These are phyloP conservation scores for Rhodotorula kratochvilovae DNA, from an alignment of 768 basidiomycete genomes.

Conservation along the genomic window DNA sequence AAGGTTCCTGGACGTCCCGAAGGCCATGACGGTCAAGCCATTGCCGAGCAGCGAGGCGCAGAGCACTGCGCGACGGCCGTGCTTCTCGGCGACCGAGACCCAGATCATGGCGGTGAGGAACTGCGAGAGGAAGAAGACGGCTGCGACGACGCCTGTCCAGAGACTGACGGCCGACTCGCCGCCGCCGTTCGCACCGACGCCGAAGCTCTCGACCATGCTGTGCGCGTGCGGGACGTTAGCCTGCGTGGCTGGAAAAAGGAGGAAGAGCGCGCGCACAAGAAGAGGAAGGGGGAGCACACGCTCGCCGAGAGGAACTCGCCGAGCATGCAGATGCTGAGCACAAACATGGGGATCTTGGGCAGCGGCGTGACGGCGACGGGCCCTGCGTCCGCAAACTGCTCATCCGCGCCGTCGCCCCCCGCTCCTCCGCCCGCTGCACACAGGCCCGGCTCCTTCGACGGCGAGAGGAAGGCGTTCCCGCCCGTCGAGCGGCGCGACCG, in stretches of 20 bases:
- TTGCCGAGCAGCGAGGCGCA: conserved; percentile 79
- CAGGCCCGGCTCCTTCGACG: conserved; percentile 3
- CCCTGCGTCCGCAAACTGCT: not conserved
- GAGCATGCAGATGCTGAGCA: conserved; percentile 65
- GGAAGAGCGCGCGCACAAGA: conserved; percentile 61
- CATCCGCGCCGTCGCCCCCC: not conserved
- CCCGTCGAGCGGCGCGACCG: not conserved
- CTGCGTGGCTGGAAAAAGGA: not conserved
- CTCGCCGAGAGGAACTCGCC: conserved; percentile 88
- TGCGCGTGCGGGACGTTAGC: not conserved
- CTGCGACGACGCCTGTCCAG: conserved; percentile 79
- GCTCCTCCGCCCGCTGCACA: not conserved
- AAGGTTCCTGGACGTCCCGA: conserved; percentile 57
- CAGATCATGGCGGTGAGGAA: conserved; percentile 91
- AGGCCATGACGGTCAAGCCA: conserved; percentile 68
- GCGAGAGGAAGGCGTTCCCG: conserved; percentile 7
- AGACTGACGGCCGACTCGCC: conserved; percentile 83
- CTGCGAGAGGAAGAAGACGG: conserved; percentile 76
- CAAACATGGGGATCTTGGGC: conserved; percentile 80
- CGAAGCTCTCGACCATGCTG: conserved; percentile 45
- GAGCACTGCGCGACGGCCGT: conserved; percentile 79
- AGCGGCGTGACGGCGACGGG: conserved; percentile 59
- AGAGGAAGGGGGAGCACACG: conserved; percentile 81
- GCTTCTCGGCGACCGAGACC: conserved; percentile 91
- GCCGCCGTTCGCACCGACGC: conserved; percentile 57